Evolutionary conservation across 768 basidiomycete genomes (phyloP).

Genomic region (Tricholoma saponaceum): DNA sequence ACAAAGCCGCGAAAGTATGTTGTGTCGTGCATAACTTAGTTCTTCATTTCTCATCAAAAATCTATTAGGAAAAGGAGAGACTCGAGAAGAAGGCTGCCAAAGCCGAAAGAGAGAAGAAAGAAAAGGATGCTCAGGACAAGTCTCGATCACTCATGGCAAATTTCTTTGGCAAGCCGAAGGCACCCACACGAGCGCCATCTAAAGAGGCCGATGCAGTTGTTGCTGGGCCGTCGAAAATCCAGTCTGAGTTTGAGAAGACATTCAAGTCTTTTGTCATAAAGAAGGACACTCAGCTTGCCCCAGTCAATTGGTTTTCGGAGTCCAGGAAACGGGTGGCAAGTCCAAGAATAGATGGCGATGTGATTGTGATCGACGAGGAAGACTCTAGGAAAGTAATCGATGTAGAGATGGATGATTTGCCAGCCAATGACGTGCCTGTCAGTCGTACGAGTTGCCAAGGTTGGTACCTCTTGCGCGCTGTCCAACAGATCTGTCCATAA

Average conservation of each 20-base stretch:
- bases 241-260: constrained; percentile 64
- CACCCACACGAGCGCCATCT: constrained; percentile 17
- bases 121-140: constrained; percentile 65
- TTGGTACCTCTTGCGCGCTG: constrained; percentile 15
- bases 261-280: constrained; percentile 82
- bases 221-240: constrained; percentile 33
- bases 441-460: constrained; percentile 36
- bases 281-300: constrained; percentile 70
- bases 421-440: constrained; percentile 21
- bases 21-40: not conserved
- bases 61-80: constrained; percentile 61
- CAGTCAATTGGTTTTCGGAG: constrained; percentile 62
- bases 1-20: constrained; percentile 54
- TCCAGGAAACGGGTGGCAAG: constrained; percentile 23
- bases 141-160: constrained; percentile 72
- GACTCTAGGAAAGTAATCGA: constrained; percentile 8
- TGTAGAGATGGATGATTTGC: constrained; percentile 22
- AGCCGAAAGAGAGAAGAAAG: constrained; percentile 68
- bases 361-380: constrained; percentile 55
- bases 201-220: constrained; percentile 23
- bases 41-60: not conserved
- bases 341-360: constrained; percentile 29
- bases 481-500: not conserved
- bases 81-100: constrained; percentile 66
- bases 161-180: constrained; percentile 70